These are phyloP conservation scores for Sclerotinia borealis DNA, from an alignment of 2,329 filamentous ascomycete genomes.

Conservation along the genomic window DNA sequence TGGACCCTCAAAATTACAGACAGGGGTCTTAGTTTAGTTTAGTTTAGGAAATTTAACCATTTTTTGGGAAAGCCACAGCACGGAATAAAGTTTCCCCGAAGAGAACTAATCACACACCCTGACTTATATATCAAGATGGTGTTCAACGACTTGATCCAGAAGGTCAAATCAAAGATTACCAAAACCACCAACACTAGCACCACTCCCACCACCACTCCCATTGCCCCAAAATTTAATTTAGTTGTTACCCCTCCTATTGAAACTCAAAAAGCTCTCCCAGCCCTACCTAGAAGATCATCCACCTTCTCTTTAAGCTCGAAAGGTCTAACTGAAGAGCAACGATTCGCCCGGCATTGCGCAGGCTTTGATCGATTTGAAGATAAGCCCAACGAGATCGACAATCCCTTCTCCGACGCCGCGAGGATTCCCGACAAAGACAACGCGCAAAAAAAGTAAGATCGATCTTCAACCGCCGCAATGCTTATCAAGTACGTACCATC, in stretches of 20 bases:
- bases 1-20: not conserved
- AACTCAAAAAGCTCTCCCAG: not conserved
- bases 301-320: not conserved
- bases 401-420: not conserved
- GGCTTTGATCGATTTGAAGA: not conserved
- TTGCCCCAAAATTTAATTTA: not conserved
- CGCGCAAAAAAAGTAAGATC: not conserved
- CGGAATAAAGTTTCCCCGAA: too few species aligned
- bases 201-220: not conserved
- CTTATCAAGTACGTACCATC: conserved; percentile 1
- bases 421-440: not conserved
- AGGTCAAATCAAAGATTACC: too few species aligned
- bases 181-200: not conserved
- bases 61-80: not conserved
- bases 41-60: not conserved
- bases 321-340: not conserved
- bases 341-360: not conserved
- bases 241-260: not conserved
- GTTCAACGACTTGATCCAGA: too few species aligned
- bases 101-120: too few species aligned
- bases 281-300: not conserved
- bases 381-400: not conserved
- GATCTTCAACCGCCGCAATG: not conserved
- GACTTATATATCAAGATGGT: too few species aligned
- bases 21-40: not conserved